phyloP scores from a whole-genome alignment of 768 basidiomycete genomes.

The Tricholoma saponaceum region DNA sequence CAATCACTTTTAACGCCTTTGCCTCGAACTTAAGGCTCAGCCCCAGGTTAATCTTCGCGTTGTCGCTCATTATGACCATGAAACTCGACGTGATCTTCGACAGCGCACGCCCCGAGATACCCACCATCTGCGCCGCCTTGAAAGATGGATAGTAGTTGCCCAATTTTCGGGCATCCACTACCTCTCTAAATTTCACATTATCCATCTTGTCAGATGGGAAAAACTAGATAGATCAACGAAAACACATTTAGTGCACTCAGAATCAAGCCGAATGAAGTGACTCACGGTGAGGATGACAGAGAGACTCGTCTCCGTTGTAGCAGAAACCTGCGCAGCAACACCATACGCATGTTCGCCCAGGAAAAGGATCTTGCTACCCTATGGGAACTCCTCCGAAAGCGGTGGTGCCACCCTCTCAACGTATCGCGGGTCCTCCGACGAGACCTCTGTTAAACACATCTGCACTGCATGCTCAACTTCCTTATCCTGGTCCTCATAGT shows the following conservation, averaged over 20 bases:
- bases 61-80: constrained; percentile 77
- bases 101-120: constrained; percentile 73
- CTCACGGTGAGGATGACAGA: constrained; percentile 86
- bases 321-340: constrained; percentile 86
- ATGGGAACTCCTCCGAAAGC: constrained; percentile 85
- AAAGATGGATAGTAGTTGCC: constrained; percentile 76
- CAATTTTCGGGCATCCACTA: constrained; percentile 51
- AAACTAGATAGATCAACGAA: constrained; percentile 47
- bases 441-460: constrained; percentile 74
- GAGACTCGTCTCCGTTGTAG: constrained; percentile 62
- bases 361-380: constrained; percentile 91
- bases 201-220: constrained; percentile 83
- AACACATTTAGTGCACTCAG: neutral
- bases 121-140: constrained; percentile 68
- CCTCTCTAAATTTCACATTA: constrained; percentile 68
- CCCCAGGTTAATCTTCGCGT: constrained; percentile 84
- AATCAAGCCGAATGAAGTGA: constrained; percentile 1
- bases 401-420: constrained; percentile 80
- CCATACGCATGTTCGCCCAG: constrained; percentile 93
- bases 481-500: constrained; percentile 81
- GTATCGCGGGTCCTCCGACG: constrained; percentile 86
- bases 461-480: constrained; percentile 87
- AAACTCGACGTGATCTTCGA: constrained; percentile 93
- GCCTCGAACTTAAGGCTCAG: constrained; percentile 95
- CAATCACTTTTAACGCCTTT: constrained; percentile 89